A percentile compares a stretch with the other conserved stretches of the same genome.
Conservation (phyloP, 2,329 filamentous ascomycete genomes). For the Beauveria caledonica region DNA sequence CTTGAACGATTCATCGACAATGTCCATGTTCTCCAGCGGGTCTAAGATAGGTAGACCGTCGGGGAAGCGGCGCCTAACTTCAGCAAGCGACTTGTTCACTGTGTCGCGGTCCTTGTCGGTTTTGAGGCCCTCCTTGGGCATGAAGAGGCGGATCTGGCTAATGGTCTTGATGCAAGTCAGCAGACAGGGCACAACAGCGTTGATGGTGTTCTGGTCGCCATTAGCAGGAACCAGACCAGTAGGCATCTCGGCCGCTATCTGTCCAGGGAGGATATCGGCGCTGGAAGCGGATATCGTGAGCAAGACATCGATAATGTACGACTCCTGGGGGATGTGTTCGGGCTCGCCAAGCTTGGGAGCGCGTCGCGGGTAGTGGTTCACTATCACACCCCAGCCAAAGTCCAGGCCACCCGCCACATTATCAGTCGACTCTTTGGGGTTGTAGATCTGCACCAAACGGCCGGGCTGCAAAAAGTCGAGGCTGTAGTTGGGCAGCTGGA, state of each 20-base stretch:
- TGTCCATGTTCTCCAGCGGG: slow-evolving; percentile 93
- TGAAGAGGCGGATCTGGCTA: slow-evolving; percentile 72
- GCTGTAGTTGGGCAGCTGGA: slow-evolving; percentile 84
- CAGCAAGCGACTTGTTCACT: slow-evolving; percentile 62
- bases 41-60: slow-evolving; percentile 86
- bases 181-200: slow-evolving; percentile 61
- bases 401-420: slow-evolving; percentile 41
- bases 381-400: slow-evolving; percentile 90
- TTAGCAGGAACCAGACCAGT: slow-evolving; percentile 45
- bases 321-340: slow-evolving; percentile 65
- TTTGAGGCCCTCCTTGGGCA: slow-evolving; percentile 65
- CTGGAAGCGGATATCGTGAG: slow-evolving; percentile 49
- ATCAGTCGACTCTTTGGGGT: slow-evolving; percentile 43
- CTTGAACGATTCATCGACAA: slow-evolving; percentile 88
- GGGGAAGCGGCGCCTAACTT: slow-evolving; percentile 81
- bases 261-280: slow-evolving; percentile 33
- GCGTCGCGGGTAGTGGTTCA: slow-evolving; percentile 62
- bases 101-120: slow-evolving; percentile 56
- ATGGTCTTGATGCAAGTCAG: slow-evolving; percentile 80
- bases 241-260: slow-evolving; percentile 39
- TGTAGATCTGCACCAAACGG: slow-evolving; percentile 79
- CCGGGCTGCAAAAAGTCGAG: slow-evolving; percentile 78
- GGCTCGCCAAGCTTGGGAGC: slow-evolving; percentile 58
- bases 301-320: slow-evolving; percentile 75
- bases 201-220: slow-evolving; percentile 23